These are phyloP conservation scores for Elsinoe perseae DNA, from an alignment of 2,329 filamentous ascomycete genomes.

Conservation along the genomic window DNA sequence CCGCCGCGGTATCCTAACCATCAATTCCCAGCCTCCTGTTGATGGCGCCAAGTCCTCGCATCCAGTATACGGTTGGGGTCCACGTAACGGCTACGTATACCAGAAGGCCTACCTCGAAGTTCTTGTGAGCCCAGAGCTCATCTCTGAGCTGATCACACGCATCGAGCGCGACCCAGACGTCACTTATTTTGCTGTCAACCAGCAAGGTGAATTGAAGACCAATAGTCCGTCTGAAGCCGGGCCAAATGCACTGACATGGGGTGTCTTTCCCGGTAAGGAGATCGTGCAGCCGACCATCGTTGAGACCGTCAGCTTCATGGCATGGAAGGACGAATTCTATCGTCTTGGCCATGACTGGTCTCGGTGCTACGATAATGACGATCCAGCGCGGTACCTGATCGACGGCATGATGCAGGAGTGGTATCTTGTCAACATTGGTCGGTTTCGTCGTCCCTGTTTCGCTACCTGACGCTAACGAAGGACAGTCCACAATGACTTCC, in stretches of 20 bases:
- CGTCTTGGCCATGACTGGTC: slow-evolving; percentile 89
- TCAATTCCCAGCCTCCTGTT: slow-evolving; percentile 95
- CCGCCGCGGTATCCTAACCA: slow-evolving; percentile 76
- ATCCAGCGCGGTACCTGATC: slow-evolving; percentile 71
- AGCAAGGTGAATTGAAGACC: slow-evolving; percentile 69
- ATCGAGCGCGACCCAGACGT: slow-evolving; percentile 72
- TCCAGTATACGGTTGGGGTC: slow-evolving; percentile 87
- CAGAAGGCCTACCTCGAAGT: slow-evolving; percentile 97
- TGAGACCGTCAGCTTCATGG: slow-evolving; percentile 92
- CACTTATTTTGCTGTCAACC: slow-evolving; percentile 91
- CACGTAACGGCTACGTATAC: slow-evolving; percentile 90
- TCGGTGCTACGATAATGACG: slow-evolving; percentile 72
- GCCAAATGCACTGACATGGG: slow-evolving; percentile 98
- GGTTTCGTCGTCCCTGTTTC: slow-evolving; percentile 30
- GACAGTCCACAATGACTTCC: slow-evolving; percentile 94
- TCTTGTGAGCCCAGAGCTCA: slow-evolving; percentile 71
- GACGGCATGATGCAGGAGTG: slow-evolving; percentile 79
- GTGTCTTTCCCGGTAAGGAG: slow-evolving; percentile 96
- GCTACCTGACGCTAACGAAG: neutral
- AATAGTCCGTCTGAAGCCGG: slow-evolving; percentile 72
- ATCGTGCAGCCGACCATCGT: slow-evolving; percentile 99
- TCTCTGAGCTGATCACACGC: slow-evolving; percentile 66
- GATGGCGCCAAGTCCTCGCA: slow-evolving; percentile 84
- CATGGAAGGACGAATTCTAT: slow-evolving; percentile 98
- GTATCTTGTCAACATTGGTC: slow-evolving; percentile 93